Evolutionary conservation across 2,329 filamentous ascomycete species (phyloP).

Genomic region (Zasmidium angulare): DNA sequence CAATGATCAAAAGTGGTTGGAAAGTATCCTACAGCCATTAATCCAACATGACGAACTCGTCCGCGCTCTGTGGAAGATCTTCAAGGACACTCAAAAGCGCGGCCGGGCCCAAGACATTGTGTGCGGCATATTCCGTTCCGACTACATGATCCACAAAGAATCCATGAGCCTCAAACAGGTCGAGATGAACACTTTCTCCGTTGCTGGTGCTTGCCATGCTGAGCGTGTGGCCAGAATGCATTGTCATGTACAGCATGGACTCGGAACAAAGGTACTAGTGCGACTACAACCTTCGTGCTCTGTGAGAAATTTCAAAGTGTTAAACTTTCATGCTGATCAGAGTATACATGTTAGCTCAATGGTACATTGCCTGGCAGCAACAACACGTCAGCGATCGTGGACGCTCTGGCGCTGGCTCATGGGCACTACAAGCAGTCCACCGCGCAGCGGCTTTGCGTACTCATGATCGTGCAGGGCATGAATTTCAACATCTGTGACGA

Average conservation of each 20-base stretch:
- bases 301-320: too few relatives aligned
- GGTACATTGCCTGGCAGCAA: conserved; percentile 34
- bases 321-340: too few relatives aligned
- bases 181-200: conserved; percentile 48
- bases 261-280: conserved; percentile 5
- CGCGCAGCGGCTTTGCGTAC: conserved; percentile 34
- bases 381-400: conserved; percentile 35
- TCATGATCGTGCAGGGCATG: conserved; percentile 46
- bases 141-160: conserved; percentile 45
- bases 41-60: conserved; percentile 38
- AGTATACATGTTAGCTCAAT: too few relatives aligned
- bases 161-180: conserved; percentile 42
- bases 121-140: conserved; percentile 44
- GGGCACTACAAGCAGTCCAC: conserved; percentile 31
- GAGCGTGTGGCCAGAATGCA: conserved; percentile 45
- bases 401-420: conserved; percentile 37
- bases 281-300: too few relatives aligned
- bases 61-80: conserved; percentile 40
- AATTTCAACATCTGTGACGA: conserved; percentile 50
- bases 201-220: conserved; percentile 43
- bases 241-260: conserved; percentile 30
- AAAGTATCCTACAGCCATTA: conserved; percentile 33
- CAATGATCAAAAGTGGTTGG: conserved; percentile 41
- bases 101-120: conserved; percentile 35
- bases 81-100: conserved; percentile 33